Percentiles rank a stretch among this genome's conserved stretches.
phyloP scores from a whole-genome alignment of 139 green algal genomes.

The Chlorella sp. region DNA sequence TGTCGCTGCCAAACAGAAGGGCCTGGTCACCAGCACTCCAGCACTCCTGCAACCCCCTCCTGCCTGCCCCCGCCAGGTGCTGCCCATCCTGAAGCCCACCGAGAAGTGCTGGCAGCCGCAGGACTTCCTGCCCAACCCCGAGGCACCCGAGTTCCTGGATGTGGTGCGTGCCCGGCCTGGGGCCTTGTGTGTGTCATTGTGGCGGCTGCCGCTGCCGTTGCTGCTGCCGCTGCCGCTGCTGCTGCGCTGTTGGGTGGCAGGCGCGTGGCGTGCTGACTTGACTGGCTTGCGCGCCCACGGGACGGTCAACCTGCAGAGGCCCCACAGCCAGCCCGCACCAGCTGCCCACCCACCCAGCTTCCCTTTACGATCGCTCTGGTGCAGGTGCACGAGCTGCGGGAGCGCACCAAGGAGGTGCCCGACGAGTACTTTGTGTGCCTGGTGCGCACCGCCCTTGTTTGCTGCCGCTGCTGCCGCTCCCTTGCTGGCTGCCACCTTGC shows the following conservation, averaged over 20 bases:
- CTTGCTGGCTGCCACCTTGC: background rate
- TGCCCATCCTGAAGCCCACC: conserved; percentile 22
- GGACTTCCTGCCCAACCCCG: conserved; percentile 95
- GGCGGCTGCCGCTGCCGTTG: no score
- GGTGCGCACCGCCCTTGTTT: background rate
- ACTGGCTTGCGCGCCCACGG: background rate
- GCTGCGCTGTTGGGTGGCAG: background rate
- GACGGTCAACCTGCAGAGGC: no score
- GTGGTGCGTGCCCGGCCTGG: conserved; percentile 8
- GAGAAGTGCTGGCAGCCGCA: conserved; percentile 93
- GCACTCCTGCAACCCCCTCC: no score
- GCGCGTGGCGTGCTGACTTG: background rate
- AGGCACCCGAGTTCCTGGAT: conserved; percentile 92
- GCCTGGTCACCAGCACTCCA: no score
- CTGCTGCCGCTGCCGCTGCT: no score
- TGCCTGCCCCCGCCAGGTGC: background rate
- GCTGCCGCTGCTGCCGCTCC: background rate
- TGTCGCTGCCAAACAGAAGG: no score
- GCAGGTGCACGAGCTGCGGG: conserved; percentile 87
- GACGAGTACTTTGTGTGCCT: conserved; percentile 97
- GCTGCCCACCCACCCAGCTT: no score
- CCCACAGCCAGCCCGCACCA: no score
- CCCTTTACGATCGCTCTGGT: no score
- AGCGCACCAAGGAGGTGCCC: conserved; percentile 83
- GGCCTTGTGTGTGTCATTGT: no score